Percentiles rank a stretch among this genome's conserved stretches.
Evolutionary conservation across 495 filamentous ascomycete species (phyloP).

Genomic region (Copromyces sp.): DNA sequence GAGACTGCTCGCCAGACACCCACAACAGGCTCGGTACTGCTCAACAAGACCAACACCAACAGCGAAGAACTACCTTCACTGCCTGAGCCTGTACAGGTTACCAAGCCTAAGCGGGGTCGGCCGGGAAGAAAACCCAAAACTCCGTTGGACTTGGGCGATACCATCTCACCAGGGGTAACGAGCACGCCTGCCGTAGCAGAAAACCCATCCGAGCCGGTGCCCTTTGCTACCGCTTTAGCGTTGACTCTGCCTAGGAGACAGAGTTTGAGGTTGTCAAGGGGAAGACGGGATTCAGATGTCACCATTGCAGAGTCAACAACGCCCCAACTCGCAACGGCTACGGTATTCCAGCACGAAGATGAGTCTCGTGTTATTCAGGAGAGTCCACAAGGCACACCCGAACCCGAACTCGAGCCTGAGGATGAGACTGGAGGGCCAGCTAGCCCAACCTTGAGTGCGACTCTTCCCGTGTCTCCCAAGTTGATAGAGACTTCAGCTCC

Average conservation of each 20-base stretch:
- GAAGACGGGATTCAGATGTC: neutral
- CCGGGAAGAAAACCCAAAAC: neutral
- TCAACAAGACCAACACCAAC: neutral
- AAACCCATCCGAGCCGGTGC: neutral
- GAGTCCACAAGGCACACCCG: neutral
- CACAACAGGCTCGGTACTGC: neutral
- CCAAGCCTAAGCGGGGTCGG: neutral
- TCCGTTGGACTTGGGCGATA: neutral
- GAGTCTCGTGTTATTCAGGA: neutral
- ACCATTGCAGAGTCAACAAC: neutral
- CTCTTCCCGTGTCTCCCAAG: neutral
- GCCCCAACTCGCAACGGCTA: neutral
- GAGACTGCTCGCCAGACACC: neutral
- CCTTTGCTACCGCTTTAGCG: neutral
- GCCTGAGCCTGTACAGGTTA: slow-evolving; percentile 4
- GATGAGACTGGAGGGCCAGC: neutral
- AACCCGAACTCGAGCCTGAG: neutral
- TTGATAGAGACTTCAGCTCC: neutral
- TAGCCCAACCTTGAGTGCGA: neutral
- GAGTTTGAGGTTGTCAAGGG: neutral
- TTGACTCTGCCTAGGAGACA: neutral
- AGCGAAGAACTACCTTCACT: slow-evolving; percentile 10
- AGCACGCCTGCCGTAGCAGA: neutral
- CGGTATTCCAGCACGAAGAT: neutral
- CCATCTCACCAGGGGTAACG: neutral